These are phyloP conservation scores for Macrophomina pseudophaseolina DNA, from an alignment of 2,329 filamentous ascomycete genomes.

Conservation along the genomic window DNA sequence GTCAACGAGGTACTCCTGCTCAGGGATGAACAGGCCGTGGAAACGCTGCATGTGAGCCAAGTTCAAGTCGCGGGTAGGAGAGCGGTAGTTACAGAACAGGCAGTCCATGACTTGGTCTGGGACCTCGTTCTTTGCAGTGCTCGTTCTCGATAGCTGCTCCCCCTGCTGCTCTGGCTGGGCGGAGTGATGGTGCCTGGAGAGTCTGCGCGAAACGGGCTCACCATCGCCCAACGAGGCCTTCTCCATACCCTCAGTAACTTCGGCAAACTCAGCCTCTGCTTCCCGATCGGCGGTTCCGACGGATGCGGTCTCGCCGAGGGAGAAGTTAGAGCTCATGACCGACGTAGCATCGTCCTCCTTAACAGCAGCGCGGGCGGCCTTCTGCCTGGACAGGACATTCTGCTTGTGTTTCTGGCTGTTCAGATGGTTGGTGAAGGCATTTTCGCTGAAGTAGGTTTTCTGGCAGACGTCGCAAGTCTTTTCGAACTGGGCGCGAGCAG, in stretches of 20 bases:
- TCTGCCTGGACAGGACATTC: conserved; percentile 59
- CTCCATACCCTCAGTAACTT: conserved; percentile 78
- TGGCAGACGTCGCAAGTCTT: conserved; percentile 80
- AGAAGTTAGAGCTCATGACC: conserved; percentile 89
- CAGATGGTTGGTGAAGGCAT: conserved; percentile 91
- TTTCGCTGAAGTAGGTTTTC: conserved; percentile 95
- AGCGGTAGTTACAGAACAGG: conserved; percentile 90
- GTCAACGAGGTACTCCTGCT: conserved; percentile 81
- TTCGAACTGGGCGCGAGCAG: conserved; percentile 87
- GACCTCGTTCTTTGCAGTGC: conserved; percentile 33
- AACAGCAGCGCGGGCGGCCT: conserved; percentile 41
- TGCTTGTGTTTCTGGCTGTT: conserved; percentile 87
- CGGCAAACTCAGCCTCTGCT: conserved; percentile 74
- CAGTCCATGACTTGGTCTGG: conserved; percentile 60
- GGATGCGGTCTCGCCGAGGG: conserved; percentile 68
- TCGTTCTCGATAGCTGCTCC: conserved; percentile 39
- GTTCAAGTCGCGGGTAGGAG: conserved; percentile 76
- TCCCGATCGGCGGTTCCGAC: conserved; percentile 64
- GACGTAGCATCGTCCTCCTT: conserved; percentile 75
- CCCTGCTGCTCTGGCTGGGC: conserved; percentile 41
- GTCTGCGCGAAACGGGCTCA: conserved; percentile 49
- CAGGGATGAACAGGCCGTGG: conserved; percentile 96
- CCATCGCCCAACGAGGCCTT: conserved; percentile 62
- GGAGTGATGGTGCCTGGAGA: conserved; percentile 44
- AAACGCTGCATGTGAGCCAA: conserved; percentile 87